Evolutionary conservation across 768 basidiomycete genomes (phyloP), one percentile per base, ranked within the genome.

Genomic region (Mycena filopes): DNA sequence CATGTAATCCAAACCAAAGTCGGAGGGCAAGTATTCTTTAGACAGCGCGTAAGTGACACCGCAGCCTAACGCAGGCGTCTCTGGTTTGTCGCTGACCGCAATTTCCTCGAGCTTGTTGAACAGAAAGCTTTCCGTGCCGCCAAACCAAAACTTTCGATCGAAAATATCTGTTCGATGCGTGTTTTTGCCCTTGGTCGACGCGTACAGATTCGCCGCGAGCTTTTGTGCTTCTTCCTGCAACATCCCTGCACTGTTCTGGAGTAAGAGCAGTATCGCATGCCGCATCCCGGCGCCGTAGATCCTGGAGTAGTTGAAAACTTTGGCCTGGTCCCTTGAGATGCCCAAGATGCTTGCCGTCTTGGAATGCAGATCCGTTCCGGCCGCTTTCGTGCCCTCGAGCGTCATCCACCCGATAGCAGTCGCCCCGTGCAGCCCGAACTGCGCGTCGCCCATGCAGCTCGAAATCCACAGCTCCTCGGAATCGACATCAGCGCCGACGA

Each of bases 371-470:
- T 99, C 97, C 8, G 97, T 99, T 7, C 96, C 96, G 0, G 92
- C 91, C 0, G 90, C 85, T 78, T 99, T 99, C 18, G 96, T 97
- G 1, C 98, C 96, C 76, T 99, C 98, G 29, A 99, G 85, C 18
- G 96, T 98, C 97, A 99, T 99, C 97, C 97, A 99, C 4, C 98
- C 97, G 45, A 99, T 89, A 2, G 97, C 96, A 3, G 96, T 96
- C 13, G 96, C 95, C 13, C 97, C 97, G 70, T 99, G 96, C 61
- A 97, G 76, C 11, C 97, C 98, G 76, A 99, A 98, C 77, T 99
- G 97, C 0, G 96, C 94, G 73, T 99, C 98, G 0, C 97, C 97
- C 94, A 99, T 97, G 64, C 95, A 94, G 72, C 94, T 96, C 21
- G 96, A 97, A 68, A 99, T 99, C 98, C 98, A 99, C 25, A 99